These are phyloP conservation scores for Lojkania enalia DNA, from an alignment of 2,329 filamentous ascomycete species.

Conservation along the genomic window DNA sequence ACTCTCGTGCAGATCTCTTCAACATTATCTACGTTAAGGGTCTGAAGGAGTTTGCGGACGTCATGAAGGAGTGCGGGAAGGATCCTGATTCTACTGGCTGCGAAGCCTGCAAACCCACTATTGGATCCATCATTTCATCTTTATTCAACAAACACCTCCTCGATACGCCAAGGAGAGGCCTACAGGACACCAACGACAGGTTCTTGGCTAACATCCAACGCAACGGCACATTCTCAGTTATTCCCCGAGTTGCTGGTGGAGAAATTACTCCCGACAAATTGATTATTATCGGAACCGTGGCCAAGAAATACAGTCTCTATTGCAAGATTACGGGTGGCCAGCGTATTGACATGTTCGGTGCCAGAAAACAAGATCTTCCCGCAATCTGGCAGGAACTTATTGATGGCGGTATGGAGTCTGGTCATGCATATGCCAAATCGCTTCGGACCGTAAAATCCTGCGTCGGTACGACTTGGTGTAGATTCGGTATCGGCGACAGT, in stretches of 20 bases:
- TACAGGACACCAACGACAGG: constrained; percentile 89
- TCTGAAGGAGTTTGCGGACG: constrained; percentile 69
- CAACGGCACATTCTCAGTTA: constrained; percentile 87
- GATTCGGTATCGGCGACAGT: constrained; percentile 85
- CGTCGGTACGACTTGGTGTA: constrained; percentile 88
- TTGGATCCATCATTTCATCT: constrained; percentile 79
- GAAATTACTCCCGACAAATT: constrained; percentile 88
- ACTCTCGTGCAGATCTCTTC: constrained; percentile 86
- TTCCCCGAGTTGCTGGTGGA: constrained; percentile 79
- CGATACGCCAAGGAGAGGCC: constrained; percentile 67
- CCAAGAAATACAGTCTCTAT: constrained; percentile 81
- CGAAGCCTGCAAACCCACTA: constrained; percentile 81
- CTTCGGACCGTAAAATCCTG: constrained; percentile 89
- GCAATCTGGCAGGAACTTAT: constrained; percentile 81
- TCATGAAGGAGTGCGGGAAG: constrained; percentile 78
- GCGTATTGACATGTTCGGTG: constrained; percentile 91
- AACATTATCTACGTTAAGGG: constrained; percentile 84
- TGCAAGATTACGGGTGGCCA: constrained; percentile 92
- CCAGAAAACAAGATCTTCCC: constrained; percentile 81
- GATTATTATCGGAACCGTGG: constrained; percentile 80
- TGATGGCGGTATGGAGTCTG: constrained; percentile 84
- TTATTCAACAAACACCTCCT: constrained; percentile 85
- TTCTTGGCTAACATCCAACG: constrained; percentile 89
- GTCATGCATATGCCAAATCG: constrained; percentile 88
- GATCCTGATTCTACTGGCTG: constrained; percentile 75